Evolutionary conservation across 768 basidiomycete species (phyloP), one percentile per base, ranked within the genome.

Genomic region (Suillus subluteus): DNA sequence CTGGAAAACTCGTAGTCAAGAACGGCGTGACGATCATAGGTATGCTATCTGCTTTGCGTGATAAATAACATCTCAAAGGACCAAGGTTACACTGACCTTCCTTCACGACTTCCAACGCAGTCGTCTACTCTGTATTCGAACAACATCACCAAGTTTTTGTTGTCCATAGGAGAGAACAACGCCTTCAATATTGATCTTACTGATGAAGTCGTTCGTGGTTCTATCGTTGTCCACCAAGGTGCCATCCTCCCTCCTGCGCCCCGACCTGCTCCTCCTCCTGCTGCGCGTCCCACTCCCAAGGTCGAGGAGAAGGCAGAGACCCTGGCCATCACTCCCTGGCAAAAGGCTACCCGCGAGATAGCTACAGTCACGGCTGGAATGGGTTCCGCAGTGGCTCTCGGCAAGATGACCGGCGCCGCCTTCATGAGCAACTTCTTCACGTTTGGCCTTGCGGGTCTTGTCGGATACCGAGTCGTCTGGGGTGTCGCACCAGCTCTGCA

Each of bases 401-500:
- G 94, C 56, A 94, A 94, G 73, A 77, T 88, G 56, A 93, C 94
- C 0, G 89, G 91, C 5, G 86, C 90, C 21, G 87, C 87, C 1
- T 95, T 96, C 76, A 96, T 96, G 94, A 86, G 87, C 70, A 92
- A 89, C 73, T 92, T 95, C 77, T 94, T 95, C 73, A 94, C 91
- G 1, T 94, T 96, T 73, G 93, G 94, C 23, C 82, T 96, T 68
- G 94, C 94, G 54, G 90, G 92, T 35, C 74, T 95, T 52, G 91
- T 95, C 62, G 94, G 94, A 21, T 95, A 94, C 73, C 88, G 93
- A 71, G 93, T 95, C 5, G 89, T 96, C 21, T 96, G 94, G 94
- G 91, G 91, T 66, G 94, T 96, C 52, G 86, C 91, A 37, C 94
- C 94, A 48, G 94, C 94, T 21, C 77, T 95, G 61, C 94, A 96